These are phyloP conservation scores for Pedinophyceae sp. DNA, from an alignment of 139 green algal genomes.

Conservation along the genomic window DNA sequence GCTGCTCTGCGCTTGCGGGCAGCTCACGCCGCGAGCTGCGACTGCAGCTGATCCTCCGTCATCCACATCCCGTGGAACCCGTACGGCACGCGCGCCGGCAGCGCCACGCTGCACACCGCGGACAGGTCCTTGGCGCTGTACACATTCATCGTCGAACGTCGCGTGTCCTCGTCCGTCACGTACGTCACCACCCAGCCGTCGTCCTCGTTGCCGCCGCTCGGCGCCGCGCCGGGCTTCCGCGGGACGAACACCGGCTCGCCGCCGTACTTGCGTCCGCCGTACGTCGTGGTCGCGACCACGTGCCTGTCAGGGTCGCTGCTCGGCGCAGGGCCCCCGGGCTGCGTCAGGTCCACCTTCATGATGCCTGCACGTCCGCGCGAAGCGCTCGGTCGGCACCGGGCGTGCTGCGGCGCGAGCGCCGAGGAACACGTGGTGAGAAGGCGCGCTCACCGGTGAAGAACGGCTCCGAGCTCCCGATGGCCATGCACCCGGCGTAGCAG, in stretches of 20 bases:
- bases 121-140: background rate
- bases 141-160: background rate
- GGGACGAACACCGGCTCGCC: conserved; percentile 59
- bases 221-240: background rate
- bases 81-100: conserved; percentile 44
- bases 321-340: background rate
- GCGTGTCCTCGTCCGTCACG: conserved; percentile 28
- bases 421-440: too few relatives aligned
- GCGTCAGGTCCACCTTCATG: conserved; percentile 10
- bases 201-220: conserved; percentile 33
- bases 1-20: too few relatives aligned
- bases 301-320: conserved; percentile 6
- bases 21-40: conserved; percentile 2
- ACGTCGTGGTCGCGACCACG: conserved; percentile 4
- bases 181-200: conserved; percentile 56
- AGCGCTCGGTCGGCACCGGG: too few relatives aligned
- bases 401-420: too few relatives aligned
- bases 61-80: conserved; percentile 52
- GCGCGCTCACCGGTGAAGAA: too few relatives aligned
- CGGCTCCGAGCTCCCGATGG: too few relatives aligned
- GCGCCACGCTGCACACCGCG: conserved; percentile 27
- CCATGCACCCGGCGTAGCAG: too few relatives aligned
- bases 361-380: too few relatives aligned
- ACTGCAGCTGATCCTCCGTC: conserved; percentile 18
- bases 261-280: conserved; percentile 21